Percentiles rank a stretch among this genome's conserved stretches.
These are phyloP conservation scores for Neospora caninum DNA, from an alignment of 169 alveolate species.

Conservation along the genomic window DNA sequence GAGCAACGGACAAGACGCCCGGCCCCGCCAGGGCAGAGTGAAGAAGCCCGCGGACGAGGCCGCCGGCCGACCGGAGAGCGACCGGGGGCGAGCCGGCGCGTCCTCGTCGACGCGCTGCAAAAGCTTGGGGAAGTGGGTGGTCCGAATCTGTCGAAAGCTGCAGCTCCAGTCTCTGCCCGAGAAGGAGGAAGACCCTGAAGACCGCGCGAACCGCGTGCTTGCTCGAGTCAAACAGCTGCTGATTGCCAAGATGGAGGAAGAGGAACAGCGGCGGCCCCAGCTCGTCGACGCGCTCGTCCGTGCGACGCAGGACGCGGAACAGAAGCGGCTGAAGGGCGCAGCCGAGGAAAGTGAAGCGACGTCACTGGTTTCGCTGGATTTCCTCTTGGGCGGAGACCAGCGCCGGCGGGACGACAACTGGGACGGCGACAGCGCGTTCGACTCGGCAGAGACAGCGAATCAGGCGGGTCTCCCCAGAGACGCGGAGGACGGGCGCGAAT, in stretches of 20 bases:
- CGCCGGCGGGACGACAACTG: no score
- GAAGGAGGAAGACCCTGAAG: conserved; percentile 25
- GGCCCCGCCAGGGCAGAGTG: neutral
- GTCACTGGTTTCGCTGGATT: neutral
- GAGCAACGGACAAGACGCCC: neutral
- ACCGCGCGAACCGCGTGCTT: conserved; percentile 46
- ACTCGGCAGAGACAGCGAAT: neutral
- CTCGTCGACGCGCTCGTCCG: neutral
- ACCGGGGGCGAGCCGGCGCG: neutral
- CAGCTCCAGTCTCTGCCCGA: conserved; percentile 58
- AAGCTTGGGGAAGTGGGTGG: conserved; percentile 56
- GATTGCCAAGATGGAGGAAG: conserved; percentile 49
- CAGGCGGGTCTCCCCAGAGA: no score
- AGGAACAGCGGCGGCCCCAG: neutral
- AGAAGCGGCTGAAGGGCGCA: neutral
- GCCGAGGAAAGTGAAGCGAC: neutral
- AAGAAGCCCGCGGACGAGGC: neutral
- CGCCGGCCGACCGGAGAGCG: neutral
- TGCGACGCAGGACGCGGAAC: neutral
- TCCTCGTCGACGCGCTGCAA: conserved; percentile 40
- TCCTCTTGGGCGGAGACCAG: neutral
- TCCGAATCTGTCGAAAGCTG: conserved; percentile 48
- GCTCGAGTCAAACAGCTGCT: conserved; percentile 42
- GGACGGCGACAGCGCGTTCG: neutral
- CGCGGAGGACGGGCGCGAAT: no score